Base-by-base conservation (phyloP, 2,329 filamentous ascomycete genomes). In the Colletotrichum simmondsii region DNA sequence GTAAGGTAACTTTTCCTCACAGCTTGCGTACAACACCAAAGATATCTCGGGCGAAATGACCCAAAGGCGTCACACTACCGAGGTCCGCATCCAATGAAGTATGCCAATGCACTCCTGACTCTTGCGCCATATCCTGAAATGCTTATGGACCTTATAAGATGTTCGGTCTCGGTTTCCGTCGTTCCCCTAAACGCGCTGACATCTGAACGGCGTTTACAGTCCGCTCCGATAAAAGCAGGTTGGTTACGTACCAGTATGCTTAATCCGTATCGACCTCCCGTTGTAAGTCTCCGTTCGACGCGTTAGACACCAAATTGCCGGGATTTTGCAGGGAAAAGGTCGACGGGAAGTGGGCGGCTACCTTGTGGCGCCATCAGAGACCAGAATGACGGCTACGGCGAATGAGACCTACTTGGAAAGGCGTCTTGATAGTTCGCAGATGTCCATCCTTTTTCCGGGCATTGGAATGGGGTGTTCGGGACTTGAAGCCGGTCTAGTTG, bases 341-440 rank as follows among this genome's bases (percentile, higher is more conserved):
- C n/a, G n/a, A 35, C 52, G 66, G 66, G 35, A 68, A 46, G 59
- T 58, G 59, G 66, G 59, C n/a, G 64, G 26, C 52, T 35, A 16
- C n/a, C 46, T 49, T 22, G 42, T 69, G 59, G 66, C 66, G 66
- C 56, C 66, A 69, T 69, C 35, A 49, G 35, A n/a, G 11, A 19
- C 24, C 19, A 22, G 22, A 58, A 69, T 69, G 24, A 52, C 59
- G 59, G 59, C 24, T 49, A 14, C 59, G 59, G 59, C 52, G 26
- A 5, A 69, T 3, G 11, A 5, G 22, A 63, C 66, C 1, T 49
- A 69, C 59, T 26, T 35, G 58, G 65, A 10, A 35, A 68, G 62
- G 57, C 35, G 49, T 37, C 32, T n/a, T 32, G 30, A 46, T 5
- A 4, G 57, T 5, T 32, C 2, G 22, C 52, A 54, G 52, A 54